Base-by-base conservation (phyloP, 2,329 filamentous ascomycete species). In the Tothia fuscella region DNA sequence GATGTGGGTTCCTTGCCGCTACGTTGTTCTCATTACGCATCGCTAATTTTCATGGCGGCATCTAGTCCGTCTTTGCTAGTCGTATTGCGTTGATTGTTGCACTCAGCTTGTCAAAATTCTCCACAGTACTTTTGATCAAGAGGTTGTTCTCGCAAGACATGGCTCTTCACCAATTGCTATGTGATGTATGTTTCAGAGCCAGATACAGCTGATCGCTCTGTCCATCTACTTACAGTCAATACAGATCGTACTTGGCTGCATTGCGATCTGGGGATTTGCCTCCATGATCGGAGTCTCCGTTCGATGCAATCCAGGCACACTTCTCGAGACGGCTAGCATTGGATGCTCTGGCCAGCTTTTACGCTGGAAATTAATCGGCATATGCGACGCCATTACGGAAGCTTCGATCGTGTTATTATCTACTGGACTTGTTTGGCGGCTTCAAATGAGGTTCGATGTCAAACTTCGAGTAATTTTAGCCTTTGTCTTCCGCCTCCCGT, bases 81-180 rank as follows among this genome's bases (percentile, higher is more conserved):
- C 43, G 42, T 29, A 44, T 50, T 13, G n/a, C 48, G 4, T 32
- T 48, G 17, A 22, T 51, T 10, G 25, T 47, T 3, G 29, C 47
- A 14, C 31, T 57, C 13, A 50, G 50, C 13, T 42, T 56, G 4
- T 54, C 55, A 0, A 58, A 58, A 47, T 42, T 46, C 9, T 49
- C 56, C 3, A 44, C 52, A 4, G 47, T 55, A 5, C 28, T 56
- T n/a, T 46, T 58, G 4, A 49, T 55, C 24, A 51, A 49, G 31
- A 50, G 56, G 3, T 41, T 58, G 2, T 58, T 56, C 42, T 52
- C 48, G 5, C 45, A 49, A 4, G 55, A 57, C 38, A 52, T 53
- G 47, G 50, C 46, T 36, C 42, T 40, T 20, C 49, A 50, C 7
- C 51, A 51, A 48, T 30, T 48, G 6, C 46, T 52, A 1, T 57